phyloP scores from a whole-genome alignment of 2,329 filamentous ascomycete species.

The Colletotrichum tanaceti region DNA sequence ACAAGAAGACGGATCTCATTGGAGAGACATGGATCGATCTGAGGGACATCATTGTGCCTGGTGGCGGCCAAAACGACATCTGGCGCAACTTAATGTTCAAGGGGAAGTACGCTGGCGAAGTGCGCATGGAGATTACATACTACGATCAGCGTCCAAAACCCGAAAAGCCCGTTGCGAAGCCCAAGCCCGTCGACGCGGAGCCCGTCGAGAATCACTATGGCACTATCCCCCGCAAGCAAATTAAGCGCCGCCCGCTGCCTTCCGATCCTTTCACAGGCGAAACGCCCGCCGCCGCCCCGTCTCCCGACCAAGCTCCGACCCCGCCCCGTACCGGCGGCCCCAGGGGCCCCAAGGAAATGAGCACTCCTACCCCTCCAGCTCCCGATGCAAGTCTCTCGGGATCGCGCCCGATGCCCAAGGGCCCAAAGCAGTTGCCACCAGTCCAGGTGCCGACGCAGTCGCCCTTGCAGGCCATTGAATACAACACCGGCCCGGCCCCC shows the following conservation, averaged over 20 bases:
- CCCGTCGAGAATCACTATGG: slow-evolving; percentile 43
- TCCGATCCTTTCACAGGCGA: slow-evolving; percentile 77
- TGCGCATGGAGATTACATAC: slow-evolving; percentile 94
- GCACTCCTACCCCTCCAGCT: slow-evolving; percentile 9
- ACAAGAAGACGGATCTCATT: slow-evolving; percentile 97
- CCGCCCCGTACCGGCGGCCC: slow-evolving; percentile 54
- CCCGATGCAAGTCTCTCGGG: slow-evolving; percentile 33
- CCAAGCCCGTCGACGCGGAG: slow-evolving; percentile 53
- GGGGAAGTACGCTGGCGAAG: slow-evolving; percentile 95
- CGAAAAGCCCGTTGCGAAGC: slow-evolving; percentile 73
- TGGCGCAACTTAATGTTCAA: slow-evolving; percentile 91
- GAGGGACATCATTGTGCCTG: slow-evolving; percentile 80
- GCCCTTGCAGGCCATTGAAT: slow-evolving; percentile 65
- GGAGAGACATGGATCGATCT: slow-evolving; percentile 93
- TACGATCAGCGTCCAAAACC: slow-evolving; percentile 89
- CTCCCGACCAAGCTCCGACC: slow-evolving; percentile 58
- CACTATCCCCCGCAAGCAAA: slow-evolving; percentile 67
- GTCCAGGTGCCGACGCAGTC: slow-evolving; percentile 62
- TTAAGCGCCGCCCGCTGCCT: slow-evolving; percentile 87
- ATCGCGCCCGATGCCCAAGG: slow-evolving; percentile 33
- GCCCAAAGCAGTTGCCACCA: slow-evolving; percentile 53
- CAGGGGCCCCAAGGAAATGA: slow-evolving; percentile 35
- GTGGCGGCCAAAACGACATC: slow-evolving; percentile 91
- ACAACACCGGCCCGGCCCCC: slow-evolving; percentile 54
- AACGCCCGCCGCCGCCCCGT: slow-evolving; percentile 49